Base-by-base conservation (phyloP, 805 yeast species). In the Maudiozyma bulderi region DNA sequence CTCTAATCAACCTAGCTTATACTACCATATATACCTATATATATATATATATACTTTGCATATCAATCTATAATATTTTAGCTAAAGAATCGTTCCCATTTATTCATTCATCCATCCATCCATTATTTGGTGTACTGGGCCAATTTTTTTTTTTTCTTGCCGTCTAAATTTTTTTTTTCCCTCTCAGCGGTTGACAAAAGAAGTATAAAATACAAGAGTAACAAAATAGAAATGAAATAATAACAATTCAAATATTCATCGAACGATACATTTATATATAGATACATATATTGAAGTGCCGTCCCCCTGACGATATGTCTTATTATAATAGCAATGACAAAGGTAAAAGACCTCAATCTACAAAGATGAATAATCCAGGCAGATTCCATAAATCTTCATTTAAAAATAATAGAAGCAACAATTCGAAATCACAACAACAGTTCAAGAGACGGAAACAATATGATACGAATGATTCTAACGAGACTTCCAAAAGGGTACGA, bases 401-500 rank as follows among this genome's bases (percentile, higher is more conserved):
- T 20, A 20, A 20, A 20, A 35, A 39, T 26, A 47, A 41, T 9
- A 41, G 37, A 20, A 39, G 30, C 8, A 47, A 47, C 13, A 26
- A 44, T 11, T 37, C 43, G n/a, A 14, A 28, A 31, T 15, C 29
- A 8, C 20, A 43, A 10, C 40, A 32, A 29, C 20, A 11, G n/a
- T 41, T 14, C 15, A 39, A 38, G 29, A 38, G 40, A 38, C 28
- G 29, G 14, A 7, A n/a, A 5, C 43, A 28, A 15, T n/a, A 13
- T 10, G 43, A 30, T 40, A n/a, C 43, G 13, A 28, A 39, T 39
- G 43, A 8, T 26, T 13, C 33, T 3, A 28, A 32, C 40, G n/a
- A 40, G 8, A 37, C 13, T 7, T 45, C 42, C 7, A 47, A 47
- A 30, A 47, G 49, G 28, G 32, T 46, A 40, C 47, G 47, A 40